Conservation (phyloP, 352 stramenopile species). For the Phytophthora tentaculata region DNA sequence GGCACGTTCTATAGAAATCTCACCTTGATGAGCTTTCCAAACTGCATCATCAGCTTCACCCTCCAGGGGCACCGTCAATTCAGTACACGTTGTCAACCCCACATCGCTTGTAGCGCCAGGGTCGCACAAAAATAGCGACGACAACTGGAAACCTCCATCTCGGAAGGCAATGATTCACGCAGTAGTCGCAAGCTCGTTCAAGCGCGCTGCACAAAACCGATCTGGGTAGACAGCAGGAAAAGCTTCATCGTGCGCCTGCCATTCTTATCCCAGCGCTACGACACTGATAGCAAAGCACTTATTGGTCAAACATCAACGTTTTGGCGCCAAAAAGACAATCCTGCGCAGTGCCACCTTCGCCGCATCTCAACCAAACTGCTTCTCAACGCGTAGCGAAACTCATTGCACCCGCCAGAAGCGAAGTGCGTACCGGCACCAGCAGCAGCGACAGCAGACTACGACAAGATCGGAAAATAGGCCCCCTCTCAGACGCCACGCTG, state of each 20-base stretch:
- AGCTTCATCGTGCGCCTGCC: background rate
- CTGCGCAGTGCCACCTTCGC: background rate
- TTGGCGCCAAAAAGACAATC: background rate
- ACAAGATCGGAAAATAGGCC: background rate
- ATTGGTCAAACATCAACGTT: background rate
- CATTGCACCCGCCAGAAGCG: background rate
- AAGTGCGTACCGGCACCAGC: background rate
- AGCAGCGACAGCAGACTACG: background rate
- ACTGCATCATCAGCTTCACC: no score
- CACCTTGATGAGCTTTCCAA: no score
- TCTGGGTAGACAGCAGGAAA: background rate
- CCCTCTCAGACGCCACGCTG: constrained; percentile 14
- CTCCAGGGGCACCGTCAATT: no score
- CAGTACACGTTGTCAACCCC: no score
- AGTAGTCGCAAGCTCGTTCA: background rate
- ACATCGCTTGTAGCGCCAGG: no score
- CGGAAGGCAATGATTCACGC: background rate
- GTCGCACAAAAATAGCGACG: background rate
- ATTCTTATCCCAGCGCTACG: no score
- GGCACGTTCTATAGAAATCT: no score
- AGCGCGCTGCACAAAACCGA: background rate
- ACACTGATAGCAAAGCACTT: background rate
- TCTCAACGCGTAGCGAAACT: background rate
- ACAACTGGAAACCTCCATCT: background rate
- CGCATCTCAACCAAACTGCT: background rate